phyloP scores from a whole-genome alignment of 2,329 filamentous ascomycete genomes.

The Eutypella sp. region DNA sequence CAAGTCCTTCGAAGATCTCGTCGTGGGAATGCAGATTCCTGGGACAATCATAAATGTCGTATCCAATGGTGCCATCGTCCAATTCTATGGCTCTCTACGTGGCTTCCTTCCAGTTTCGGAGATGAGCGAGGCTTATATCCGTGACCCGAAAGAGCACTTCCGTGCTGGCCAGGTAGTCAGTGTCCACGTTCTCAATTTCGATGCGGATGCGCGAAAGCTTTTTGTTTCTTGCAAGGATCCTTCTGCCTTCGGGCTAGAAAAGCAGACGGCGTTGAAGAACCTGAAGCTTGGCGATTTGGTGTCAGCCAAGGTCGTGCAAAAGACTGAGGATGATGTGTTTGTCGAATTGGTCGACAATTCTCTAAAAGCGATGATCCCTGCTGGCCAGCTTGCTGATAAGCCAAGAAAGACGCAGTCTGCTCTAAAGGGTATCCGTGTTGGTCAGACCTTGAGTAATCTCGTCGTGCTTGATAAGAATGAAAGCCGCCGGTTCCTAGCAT shows the following conservation, averaged over 20 bases:
- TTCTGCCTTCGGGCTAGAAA: slow-evolving; percentile 66
- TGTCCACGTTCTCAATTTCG: slow-evolving; percentile 79
- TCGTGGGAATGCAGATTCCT: slow-evolving; percentile 70
- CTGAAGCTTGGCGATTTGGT: slow-evolving; percentile 71
- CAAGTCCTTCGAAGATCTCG: slow-evolving; percentile 69
- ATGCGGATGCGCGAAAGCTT: slow-evolving; percentile 65
- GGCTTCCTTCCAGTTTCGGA: slow-evolving; percentile 90
- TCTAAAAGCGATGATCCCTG: slow-evolving; percentile 71
- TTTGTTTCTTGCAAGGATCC: slow-evolving; percentile 93
- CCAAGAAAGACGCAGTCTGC: slow-evolving; percentile 67
- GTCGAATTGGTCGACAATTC: slow-evolving; percentile 70
- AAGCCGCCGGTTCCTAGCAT: slow-evolving; percentile 65
- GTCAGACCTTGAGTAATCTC: slow-evolving; percentile 77
- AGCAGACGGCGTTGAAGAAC: slow-evolving; percentile 70
- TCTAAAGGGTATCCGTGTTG: slow-evolving; percentile 76
- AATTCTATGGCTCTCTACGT: slow-evolving; percentile 80
- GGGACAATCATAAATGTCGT: slow-evolving; percentile 84
- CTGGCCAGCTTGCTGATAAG: slow-evolving; percentile 80
- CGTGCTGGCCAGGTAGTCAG: slow-evolving; percentile 84
- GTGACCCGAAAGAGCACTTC: slow-evolving; percentile 86
- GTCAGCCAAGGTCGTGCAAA: slow-evolving; percentile 74
- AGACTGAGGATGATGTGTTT: slow-evolving; percentile 69
- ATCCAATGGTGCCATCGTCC: slow-evolving; percentile 75
- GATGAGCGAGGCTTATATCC: slow-evolving; percentile 97
- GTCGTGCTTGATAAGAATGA: slow-evolving; percentile 83